Base-by-base conservation (phyloP, 179 eudicot genomes). In the Gypsophila paniculata region DNA sequence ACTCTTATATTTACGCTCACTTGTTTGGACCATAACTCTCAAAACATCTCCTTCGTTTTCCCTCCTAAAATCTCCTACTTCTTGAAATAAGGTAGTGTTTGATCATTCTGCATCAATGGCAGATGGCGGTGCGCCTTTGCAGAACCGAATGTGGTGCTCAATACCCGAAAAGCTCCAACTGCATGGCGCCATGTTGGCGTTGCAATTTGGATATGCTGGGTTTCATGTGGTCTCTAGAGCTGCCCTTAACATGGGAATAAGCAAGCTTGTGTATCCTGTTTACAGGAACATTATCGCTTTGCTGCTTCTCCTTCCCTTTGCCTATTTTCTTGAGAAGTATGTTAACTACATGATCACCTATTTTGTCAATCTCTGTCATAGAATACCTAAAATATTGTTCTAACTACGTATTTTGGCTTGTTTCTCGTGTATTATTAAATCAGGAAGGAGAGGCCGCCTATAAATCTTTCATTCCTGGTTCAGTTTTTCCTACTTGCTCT, bases 201-300 rank as follows among this genome's bases (percentile, higher is more conserved):
- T 95, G 88, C 99, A 95, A 78, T 92, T 95, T 69, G 99, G 99
- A 0, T 95, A 95, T 54, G 99, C 99, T 0, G 99, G 99, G 77
- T 95, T 95, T 71, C 99, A 95, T 76, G 98, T 95, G 4, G 98
- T 95, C 68, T 92, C 99, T 29, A 83, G 99, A 63, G 88, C 87
- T 76, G 99, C 99, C 77, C 96, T 95, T 57, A 95, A 95, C 83
- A 89, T 92, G 98, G 98, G 98, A 72, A 89, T 93, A 17, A 91
- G 97, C 90, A 93, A 93, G 87, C 86, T 93, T 68, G 98, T 92
- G 15, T 92, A 82, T 80, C 89, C 96, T 3, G 99, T 94, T 53
- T 94, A 94, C 77, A 80, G 97, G 69, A 94, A 94, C 87, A 80
- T 91, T 74, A 87, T 91, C 22, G 97, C 99, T 14, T 80, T 94